Conservation (phyloP, 192 early-diverging fungal genomes). For the Phycomyces blakesleeanus region DNA sequence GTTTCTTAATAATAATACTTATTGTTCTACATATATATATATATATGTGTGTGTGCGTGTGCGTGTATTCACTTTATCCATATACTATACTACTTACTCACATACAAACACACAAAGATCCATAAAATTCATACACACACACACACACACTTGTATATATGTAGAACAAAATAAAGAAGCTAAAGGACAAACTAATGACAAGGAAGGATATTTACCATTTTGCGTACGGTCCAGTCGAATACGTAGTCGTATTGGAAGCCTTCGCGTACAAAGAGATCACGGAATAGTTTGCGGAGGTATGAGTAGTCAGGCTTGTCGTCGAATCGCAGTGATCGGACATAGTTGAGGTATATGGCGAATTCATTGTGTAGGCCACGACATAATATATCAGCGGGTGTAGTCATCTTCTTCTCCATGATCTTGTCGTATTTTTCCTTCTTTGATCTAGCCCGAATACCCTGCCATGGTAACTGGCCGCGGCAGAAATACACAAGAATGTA, state of each 20-base stretch:
- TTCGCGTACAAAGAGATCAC: conserved; percentile 82
- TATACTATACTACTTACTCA: no score
- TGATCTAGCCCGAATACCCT: conserved; percentile 80
- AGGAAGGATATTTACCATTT: no score
- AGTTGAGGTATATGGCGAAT: conserved; percentile 86
- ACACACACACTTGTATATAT: no score
- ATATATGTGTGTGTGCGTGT: no score
- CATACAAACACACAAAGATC: no score
- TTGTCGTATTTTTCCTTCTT: conserved; percentile 94
- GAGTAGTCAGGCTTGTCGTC: conserved; percentile 93
- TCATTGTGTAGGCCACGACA: conserved; percentile 80
- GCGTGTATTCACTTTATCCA: no score
- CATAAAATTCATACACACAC: no score
- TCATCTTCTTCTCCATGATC: conserved; percentile 94
- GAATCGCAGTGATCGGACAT: conserved; percentile 76
- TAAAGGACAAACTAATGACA: no score
- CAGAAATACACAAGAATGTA: conserved; percentile 91
- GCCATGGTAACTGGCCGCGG: conserved; percentile 85
- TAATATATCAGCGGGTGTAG: conserved; percentile 74
- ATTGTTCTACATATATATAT: no score
- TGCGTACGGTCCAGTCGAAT: conserved; percentile 84
- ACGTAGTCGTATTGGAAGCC: conserved; percentile 86
- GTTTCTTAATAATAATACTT: no score
- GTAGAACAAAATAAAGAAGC: no score
- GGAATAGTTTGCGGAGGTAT: conserved; percentile 83